Conservation (phyloP, 192 early-diverging fungal species). For the Rhizoclosmatium sp. region DNA sequence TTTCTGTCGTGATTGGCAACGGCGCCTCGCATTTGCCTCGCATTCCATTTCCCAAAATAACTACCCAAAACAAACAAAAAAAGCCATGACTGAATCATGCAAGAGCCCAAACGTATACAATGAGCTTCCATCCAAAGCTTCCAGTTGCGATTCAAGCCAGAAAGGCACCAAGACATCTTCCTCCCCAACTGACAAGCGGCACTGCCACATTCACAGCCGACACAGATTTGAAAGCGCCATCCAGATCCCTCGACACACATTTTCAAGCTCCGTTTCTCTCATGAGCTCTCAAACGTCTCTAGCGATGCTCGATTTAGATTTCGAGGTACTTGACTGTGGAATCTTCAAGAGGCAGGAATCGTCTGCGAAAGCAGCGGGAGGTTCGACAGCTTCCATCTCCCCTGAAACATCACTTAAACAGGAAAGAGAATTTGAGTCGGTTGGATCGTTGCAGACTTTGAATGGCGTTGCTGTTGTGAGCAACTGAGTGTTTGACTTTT, state of each 20-base stretch:
- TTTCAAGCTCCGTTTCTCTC: background rate
- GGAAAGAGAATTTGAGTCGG: too few relatives aligned
- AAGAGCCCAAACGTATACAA: background rate
- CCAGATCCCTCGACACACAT: background rate
- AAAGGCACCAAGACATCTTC: background rate
- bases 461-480: too few relatives aligned
- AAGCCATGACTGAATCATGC: background rate
- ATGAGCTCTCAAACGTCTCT: background rate
- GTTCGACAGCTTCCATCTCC: too few relatives aligned
- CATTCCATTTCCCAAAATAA: too few relatives aligned
- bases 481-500: too few relatives aligned
- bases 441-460: too few relatives aligned
- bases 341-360: conserved; percentile 1
- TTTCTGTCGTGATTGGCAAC: too few relatives aligned
- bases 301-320: background rate
- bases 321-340: background rate
- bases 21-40: too few relatives aligned
- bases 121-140: background rate
- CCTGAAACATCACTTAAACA: too few relatives aligned
- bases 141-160: background rate
- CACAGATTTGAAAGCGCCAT: conserved; percentile 7
- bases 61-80: too few relatives aligned
- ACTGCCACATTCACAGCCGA: background rate
- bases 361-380: too few relatives aligned
- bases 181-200: background rate